Percentiles rank a stretch among this genome's conserved stretches.
Conservation (phyloP, 1,139 yeast species). For the Blastobotrys raffinosifermentans region DNA sequence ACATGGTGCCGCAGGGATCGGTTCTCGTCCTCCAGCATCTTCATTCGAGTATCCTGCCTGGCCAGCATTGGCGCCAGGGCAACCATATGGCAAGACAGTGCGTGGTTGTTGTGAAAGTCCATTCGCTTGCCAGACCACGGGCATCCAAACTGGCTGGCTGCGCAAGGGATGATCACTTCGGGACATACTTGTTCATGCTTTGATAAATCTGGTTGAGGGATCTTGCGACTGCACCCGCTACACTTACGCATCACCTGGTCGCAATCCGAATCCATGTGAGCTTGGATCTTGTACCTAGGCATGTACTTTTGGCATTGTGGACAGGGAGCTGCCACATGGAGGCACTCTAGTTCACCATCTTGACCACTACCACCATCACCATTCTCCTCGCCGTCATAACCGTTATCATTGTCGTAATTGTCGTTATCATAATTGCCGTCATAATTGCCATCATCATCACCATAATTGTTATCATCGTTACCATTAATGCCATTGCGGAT, state of each 20-base stretch:
- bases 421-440: constrained; percentile 3
- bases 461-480: not conserved
- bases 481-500: constrained; percentile 1
- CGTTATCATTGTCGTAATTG: not conserved
- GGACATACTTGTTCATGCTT: constrained; percentile 35
- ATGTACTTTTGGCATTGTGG: constrained; percentile 20
- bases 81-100: constrained; percentile 32
- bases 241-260: constrained; percentile 29
- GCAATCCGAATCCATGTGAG: constrained; percentile 18
- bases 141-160: constrained; percentile 36
- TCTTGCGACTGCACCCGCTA: constrained; percentile 36
- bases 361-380: no score
- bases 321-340: constrained; percentile 19
- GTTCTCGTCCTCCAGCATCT: constrained; percentile 35
- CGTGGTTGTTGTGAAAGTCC: constrained; percentile 30
- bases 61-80: constrained; percentile 32
- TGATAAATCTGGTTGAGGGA: constrained; percentile 31
- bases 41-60: constrained; percentile 30
- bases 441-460: not conserved
- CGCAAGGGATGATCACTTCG: constrained; percentile 32
- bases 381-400: not conserved
- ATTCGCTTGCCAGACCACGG: constrained; percentile 37
- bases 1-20: constrained; percentile 30
- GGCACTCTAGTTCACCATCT: constrained; percentile 15
- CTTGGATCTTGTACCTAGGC: constrained; percentile 11